Percentiles rank a stretch among this genome's conserved stretches.
These are phyloP conservation scores for Exophiala xenobiotica DNA, from an alignment of 2,329 filamentous ascomycete genomes.

Conservation along the genomic window DNA sequence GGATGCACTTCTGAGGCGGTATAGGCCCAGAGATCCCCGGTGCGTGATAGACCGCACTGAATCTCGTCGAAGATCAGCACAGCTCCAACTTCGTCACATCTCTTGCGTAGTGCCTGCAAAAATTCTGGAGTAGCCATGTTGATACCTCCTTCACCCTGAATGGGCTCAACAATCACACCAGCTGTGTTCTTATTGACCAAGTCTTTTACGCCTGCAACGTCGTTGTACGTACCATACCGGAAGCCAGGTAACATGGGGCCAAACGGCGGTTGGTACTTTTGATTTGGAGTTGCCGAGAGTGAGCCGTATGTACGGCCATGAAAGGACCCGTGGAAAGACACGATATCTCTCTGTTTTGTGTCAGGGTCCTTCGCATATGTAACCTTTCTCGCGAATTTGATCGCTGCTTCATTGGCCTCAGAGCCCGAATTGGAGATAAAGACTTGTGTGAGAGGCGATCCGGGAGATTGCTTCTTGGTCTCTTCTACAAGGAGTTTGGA, in stretches of 20 bases:
- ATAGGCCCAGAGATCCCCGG: slow-evolving; percentile 89
- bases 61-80: slow-evolving; percentile 96
- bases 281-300: slow-evolving; percentile 93
- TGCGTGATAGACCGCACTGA: slow-evolving; percentile 86
- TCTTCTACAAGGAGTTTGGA: slow-evolving; percentile 81
- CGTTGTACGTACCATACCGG: slow-evolving; percentile 81
- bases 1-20: slow-evolving; percentile 66
- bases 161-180: slow-evolving; percentile 93
- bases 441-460: slow-evolving; percentile 55
- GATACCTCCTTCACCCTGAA: slow-evolving; percentile 94
- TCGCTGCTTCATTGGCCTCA: slow-evolving; percentile 95
- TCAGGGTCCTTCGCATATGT: slow-evolving; percentile 73
- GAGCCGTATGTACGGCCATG: slow-evolving; percentile 96
- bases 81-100: slow-evolving; percentile 83
- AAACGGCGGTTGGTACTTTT: slow-evolving; percentile 96
- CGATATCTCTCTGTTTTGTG: slow-evolving; percentile 74
- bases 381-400: slow-evolving; percentile 94
- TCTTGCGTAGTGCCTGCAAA: slow-evolving; percentile 74
- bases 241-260: slow-evolving; percentile 94
- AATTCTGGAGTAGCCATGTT: slow-evolving; percentile 81
- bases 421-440: slow-evolving; percentile 97
- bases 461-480: slow-evolving; percentile 67
- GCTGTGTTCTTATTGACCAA: slow-evolving; percentile 84
- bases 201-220: slow-evolving; percentile 67
- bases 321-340: slow-evolving; percentile 90